Evolutionary conservation across 805 yeast genomes (phyloP).

Genomic region (Yueomyces sinensis): DNA sequence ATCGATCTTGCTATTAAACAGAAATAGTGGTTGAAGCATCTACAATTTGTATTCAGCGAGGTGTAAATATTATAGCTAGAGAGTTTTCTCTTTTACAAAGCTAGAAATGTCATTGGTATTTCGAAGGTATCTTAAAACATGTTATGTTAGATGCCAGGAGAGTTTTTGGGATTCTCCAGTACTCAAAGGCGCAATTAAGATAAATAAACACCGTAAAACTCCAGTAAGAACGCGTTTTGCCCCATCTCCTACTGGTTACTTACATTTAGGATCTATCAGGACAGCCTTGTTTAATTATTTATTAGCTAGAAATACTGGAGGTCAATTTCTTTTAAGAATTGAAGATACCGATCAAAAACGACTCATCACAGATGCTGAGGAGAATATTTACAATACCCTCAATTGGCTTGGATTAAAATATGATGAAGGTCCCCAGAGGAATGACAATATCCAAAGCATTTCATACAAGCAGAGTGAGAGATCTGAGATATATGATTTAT

Average conservation of each 20-base stretch:
- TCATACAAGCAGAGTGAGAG: conserved; percentile 86
- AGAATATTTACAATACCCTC: conserved; percentile 60
- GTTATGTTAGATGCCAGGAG: too few species aligned
- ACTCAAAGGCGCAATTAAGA: too few species aligned
- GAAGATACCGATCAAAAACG: conserved; percentile 91
- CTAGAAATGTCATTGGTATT: too few species aligned
- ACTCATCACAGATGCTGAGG: conserved; percentile 69
- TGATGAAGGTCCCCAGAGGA: conserved; percentile 68
- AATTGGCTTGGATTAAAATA: conserved; percentile 61
- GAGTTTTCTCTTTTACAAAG: too few species aligned
- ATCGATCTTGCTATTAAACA: too few species aligned
- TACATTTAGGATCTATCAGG: conserved; percentile 88
- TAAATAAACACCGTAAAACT: too few species aligned
- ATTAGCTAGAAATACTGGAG: conserved; percentile 65
- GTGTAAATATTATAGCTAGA: too few species aligned
- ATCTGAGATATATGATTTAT: conserved; percentile 44
- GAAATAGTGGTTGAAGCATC: too few species aligned
- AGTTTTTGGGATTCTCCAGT: too few species aligned
- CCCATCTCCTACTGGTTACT: conserved; percentile 92
- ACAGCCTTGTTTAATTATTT: conserved; percentile 87
- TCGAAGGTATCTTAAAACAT: too few species aligned
- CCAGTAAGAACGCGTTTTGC: conserved; percentile 90
- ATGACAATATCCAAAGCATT: conserved; percentile 76
- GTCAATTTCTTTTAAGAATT: conserved; percentile 66
- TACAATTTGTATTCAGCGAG: too few species aligned